Percentiles rank a stretch among this genome's conserved stretches.
Conservation (phyloP, 2,329 filamentous ascomycete species). For the Trichophyton equinum region DNA sequence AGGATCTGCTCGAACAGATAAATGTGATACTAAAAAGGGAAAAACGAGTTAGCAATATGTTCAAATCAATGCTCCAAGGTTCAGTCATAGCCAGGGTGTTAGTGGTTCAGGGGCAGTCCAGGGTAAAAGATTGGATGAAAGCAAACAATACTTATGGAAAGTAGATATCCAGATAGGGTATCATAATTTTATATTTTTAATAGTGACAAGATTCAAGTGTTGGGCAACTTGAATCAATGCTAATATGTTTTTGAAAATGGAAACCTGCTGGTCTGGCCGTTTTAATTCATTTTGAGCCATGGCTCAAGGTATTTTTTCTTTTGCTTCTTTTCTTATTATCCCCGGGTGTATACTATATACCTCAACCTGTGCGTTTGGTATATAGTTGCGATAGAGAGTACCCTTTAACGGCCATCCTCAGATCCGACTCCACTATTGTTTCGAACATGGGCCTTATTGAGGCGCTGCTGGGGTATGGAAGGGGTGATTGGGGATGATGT, state of each 20-base stretch:
- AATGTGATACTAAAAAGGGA: slow-evolving; percentile 64
- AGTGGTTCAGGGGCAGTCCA: background rate
- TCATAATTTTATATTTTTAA: background rate
- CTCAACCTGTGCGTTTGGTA: background rate
- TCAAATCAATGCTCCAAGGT: background rate
- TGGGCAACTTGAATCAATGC: background rate
- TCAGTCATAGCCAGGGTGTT: slow-evolving; percentile 1
- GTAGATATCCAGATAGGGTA: background rate
- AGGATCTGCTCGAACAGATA: slow-evolving; percentile 94
- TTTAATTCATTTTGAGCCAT: background rate
- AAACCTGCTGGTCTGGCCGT: background rate
- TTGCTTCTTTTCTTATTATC: background rate
- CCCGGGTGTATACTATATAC: background rate
- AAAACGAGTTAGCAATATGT: slow-evolving; percentile 1
- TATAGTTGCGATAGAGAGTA: background rate
- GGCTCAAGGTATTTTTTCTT: background rate
- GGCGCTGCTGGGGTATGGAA: background rate
- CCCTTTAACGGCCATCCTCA: background rate
- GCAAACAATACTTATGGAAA: slow-evolving; percentile 3
- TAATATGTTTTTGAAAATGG: background rate
- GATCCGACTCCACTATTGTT: background rate
- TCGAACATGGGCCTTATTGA: background rate
- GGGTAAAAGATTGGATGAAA: background rate
- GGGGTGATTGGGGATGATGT: background rate
- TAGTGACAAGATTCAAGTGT: slow-evolving; percentile 3